Conservation (phyloP, 495 filamentous ascomycete species). For the Massariosphaeria phaeospora region DNA sequence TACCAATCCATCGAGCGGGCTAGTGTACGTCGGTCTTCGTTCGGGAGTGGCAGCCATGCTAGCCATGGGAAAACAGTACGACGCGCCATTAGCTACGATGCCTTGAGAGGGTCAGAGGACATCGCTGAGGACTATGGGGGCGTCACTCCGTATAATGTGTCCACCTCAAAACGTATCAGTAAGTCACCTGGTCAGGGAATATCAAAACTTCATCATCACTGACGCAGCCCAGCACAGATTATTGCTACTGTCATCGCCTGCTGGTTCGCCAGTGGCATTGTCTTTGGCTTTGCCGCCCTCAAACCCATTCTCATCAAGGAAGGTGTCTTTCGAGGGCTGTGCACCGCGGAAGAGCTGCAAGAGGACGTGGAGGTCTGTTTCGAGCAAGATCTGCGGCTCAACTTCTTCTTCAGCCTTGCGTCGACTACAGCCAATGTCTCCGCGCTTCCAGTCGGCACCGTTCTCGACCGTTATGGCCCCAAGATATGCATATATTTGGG, state of each 20-base stretch:
- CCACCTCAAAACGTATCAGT: slow-evolving; percentile 27
- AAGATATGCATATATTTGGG: slow-evolving; percentile 68
- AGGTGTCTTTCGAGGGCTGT: slow-evolving; percentile 27
- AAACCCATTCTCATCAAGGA: slow-evolving; percentile 34
- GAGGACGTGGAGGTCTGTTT: slow-evolving; percentile 21
- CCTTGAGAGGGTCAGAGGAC: slow-evolving; percentile 25
- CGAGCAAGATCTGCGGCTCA: slow-evolving; percentile 34
- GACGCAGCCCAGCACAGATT: slow-evolving; percentile 25
- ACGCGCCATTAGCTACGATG: slow-evolving; percentile 34
- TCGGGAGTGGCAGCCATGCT: background rate
- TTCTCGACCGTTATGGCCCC: slow-evolving; percentile 78
- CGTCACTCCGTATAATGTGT: slow-evolving; percentile 33
- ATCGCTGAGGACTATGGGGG: slow-evolving; percentile 23
- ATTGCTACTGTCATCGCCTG: slow-evolving; percentile 25
- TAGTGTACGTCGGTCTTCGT: slow-evolving; percentile 11
- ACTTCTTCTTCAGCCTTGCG: slow-evolving; percentile 39
- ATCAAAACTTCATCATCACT: background rate
- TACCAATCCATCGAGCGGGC: background rate
- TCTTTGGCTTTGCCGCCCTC: slow-evolving; percentile 32
- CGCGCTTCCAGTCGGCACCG: slow-evolving; percentile 74
- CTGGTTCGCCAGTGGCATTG: slow-evolving; percentile 30
- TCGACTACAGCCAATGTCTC: slow-evolving; percentile 54
- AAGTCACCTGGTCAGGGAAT: slow-evolving; percentile 14
- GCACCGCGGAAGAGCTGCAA: slow-evolving; percentile 18
- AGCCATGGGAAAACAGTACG: slow-evolving; percentile 22